These are phyloP conservation scores for Cutaneotrichosporon sp. DNA, from an alignment of 1,284 basidiomycete species.

Conservation along the genomic window DNA sequence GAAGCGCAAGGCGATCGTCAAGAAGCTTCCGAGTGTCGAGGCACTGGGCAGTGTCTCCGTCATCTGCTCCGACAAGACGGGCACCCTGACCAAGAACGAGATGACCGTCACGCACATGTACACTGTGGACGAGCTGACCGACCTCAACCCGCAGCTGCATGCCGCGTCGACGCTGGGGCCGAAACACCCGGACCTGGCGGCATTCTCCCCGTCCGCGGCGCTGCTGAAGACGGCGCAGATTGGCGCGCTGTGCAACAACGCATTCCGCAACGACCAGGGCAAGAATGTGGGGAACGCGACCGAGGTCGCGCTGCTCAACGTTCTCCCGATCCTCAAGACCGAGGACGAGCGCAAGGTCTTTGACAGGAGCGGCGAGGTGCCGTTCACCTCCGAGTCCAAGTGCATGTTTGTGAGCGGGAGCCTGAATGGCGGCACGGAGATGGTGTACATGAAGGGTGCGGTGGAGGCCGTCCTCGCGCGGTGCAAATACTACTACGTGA, in stretches of 20 bases:
- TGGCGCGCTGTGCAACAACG: constrained; percentile 56
- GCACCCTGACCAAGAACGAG: constrained; percentile 93
- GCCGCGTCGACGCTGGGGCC: constrained; percentile 53
- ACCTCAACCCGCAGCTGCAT: constrained; percentile 57
- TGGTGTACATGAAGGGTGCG: constrained; percentile 88
- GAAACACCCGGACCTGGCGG: constrained; percentile 55
- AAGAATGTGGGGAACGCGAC: constrained; percentile 82
- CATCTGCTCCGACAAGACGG: constrained; percentile 96
- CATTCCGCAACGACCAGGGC: constrained; percentile 65
- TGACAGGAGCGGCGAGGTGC: constrained; percentile 67
- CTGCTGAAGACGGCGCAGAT: constrained; percentile 66
- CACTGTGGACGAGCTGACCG: constrained; percentile 72
- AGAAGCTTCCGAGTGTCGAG: constrained; percentile 92
- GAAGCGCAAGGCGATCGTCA: constrained; percentile 90
- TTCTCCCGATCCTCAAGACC: constrained; percentile 65
- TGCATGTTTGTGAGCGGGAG: constrained; percentile 84
- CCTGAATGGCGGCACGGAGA: constrained; percentile 56
- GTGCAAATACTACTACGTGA: constrained; percentile 82
- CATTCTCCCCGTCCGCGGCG: constrained; percentile 44
- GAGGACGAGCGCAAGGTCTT: constrained; percentile 68
- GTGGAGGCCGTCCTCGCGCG: constrained; percentile 79
- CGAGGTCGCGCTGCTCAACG: constrained; percentile 80
- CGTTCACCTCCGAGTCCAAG: constrained; percentile 90
- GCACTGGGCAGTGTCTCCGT: constrained; percentile 89
- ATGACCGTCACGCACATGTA: constrained; percentile 89